Percentiles rank a stretch among this genome's conserved stretches.
These are phyloP conservation scores for Talaromyces funiculosus DNA, from an alignment of 2,329 filamentous ascomycete species.

Conservation along the genomic window DNA sequence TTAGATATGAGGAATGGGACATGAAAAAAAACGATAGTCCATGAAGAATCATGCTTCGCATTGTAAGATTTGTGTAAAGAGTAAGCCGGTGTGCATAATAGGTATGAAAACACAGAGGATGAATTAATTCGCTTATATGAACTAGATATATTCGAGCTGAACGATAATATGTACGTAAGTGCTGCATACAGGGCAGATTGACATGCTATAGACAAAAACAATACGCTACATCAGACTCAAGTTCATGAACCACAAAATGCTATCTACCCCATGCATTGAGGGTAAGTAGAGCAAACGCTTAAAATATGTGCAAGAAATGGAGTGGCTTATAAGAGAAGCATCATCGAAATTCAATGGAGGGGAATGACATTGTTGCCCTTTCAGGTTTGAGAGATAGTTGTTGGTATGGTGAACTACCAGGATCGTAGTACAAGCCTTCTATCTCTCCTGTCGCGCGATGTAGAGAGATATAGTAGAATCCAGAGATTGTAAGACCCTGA, in stretches of 20 bases:
- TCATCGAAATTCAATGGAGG: constrained; percentile 40
- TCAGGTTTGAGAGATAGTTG: constrained; percentile 41
- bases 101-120: too few species aligned
- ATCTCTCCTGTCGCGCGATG: constrained; percentile 42
- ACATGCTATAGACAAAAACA: background rate
- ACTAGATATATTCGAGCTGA: background rate
- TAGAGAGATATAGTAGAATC: constrained; percentile 48
- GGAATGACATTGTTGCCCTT: constrained; percentile 35
- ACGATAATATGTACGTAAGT: background rate
- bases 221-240: background rate
- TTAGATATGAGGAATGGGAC: background rate
- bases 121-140: background rate
- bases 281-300: background rate
- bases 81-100: background rate
- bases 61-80: background rate
- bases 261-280: background rate
- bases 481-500: constrained; percentile 46
- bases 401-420: constrained; percentile 46
- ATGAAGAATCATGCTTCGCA: background rate
- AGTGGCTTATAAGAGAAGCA: background rate
- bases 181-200: background rate
- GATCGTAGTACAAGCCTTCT: constrained; percentile 47
- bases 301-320: background rate
- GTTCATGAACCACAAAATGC: background rate
- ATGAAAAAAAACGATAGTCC: background rate